Percentiles rank a stretch among this genome's conserved stretches.
Conservation (phyloP, 148 eudicot species). For the Euryodendron excelsum region DNA sequence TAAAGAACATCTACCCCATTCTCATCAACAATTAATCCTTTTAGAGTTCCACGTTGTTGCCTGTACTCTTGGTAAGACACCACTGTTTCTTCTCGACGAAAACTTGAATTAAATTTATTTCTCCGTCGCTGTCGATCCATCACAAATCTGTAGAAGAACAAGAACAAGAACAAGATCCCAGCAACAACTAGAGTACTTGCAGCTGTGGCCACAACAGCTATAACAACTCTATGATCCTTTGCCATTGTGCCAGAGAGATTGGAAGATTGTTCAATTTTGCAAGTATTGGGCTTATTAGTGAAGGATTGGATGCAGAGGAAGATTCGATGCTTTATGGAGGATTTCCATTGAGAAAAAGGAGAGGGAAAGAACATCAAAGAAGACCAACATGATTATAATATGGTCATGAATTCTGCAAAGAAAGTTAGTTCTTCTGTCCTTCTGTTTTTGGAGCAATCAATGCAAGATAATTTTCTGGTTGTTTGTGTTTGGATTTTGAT, state of each 20-base stretch:
- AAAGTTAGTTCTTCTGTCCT: not conserved
- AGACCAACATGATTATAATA: not conserved
- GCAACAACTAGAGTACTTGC: conserved; percentile 22
- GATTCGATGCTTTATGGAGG: not conserved
- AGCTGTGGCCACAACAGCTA: conserved; percentile 31
- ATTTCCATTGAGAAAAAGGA: not conserved
- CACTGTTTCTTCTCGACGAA: conserved; percentile 22
- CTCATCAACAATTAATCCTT: conserved; percentile 41
- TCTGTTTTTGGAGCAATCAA: conserved; percentile 1
- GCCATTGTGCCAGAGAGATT: conserved; percentile 4
- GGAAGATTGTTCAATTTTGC: not conserved
- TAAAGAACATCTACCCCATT: conserved; percentile 41
- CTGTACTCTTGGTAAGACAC: conserved; percentile 13
- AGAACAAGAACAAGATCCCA: conserved; percentile 26
- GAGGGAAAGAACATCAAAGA: not conserved
- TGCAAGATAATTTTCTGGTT: conserved; percentile 5
- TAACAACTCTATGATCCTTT: conserved; percentile 8
- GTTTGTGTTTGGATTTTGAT: conserved; percentile 6
- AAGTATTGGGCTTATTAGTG: not conserved
- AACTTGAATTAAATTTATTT: conserved; percentile 22
- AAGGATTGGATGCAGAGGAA: not conserved
- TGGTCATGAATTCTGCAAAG: not conserved
- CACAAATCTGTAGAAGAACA: conserved; percentile 23
- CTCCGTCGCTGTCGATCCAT: conserved; percentile 20
- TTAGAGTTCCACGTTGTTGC: conserved; percentile 29